phyloP scores from a whole-genome alignment of 75 land plant species.

The Pinus tabuliformis region DNA sequence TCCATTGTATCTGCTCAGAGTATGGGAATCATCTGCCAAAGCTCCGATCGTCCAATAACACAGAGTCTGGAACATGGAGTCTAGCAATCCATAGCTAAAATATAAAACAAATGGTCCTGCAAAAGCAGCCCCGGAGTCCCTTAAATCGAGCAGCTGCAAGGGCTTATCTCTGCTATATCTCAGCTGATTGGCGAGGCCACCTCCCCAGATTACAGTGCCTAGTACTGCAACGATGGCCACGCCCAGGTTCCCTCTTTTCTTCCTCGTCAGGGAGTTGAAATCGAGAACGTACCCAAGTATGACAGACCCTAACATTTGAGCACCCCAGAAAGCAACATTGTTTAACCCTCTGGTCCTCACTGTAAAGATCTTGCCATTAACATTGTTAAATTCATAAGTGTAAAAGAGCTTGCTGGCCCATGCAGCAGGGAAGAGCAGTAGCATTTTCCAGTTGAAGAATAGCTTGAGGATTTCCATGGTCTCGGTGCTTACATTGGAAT shows the following conservation, averaged over 20 bases:
- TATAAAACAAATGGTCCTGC: too few relatives aligned
- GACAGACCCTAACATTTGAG: conserved; percentile 81
- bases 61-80: too few relatives aligned
- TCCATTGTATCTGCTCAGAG: conserved; percentile 78
- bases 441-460: conserved; percentile 73
- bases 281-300: conserved; percentile 69
- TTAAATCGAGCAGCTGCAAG: too few relatives aligned
- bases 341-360: conserved; percentile 79
- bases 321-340: conserved; percentile 83
- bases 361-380: conserved; percentile 62
- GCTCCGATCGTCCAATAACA: conserved; percentile 89
- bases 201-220: conserved; percentile 74
- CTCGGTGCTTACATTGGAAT: conserved; percentile 20
- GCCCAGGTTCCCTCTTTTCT: conserved; percentile 61
- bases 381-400: conserved; percentile 80
- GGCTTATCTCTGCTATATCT: too few relatives aligned
- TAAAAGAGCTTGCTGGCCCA: conserved; percentile 96
- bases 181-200: conserved; percentile 82
- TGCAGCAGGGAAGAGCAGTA: conserved; percentile 68
- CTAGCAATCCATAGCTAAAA: too few relatives aligned
- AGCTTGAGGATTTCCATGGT: conserved; percentile 52
- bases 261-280: conserved; percentile 54
- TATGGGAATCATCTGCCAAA: conserved; percentile 67
- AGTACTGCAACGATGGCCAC: conserved; percentile 44
- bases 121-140: too few relatives aligned